These are phyloP conservation scores for Sisymbrium irio DNA, from an alignment of 345 rosid genomes.

Conservation along the genomic window DNA sequence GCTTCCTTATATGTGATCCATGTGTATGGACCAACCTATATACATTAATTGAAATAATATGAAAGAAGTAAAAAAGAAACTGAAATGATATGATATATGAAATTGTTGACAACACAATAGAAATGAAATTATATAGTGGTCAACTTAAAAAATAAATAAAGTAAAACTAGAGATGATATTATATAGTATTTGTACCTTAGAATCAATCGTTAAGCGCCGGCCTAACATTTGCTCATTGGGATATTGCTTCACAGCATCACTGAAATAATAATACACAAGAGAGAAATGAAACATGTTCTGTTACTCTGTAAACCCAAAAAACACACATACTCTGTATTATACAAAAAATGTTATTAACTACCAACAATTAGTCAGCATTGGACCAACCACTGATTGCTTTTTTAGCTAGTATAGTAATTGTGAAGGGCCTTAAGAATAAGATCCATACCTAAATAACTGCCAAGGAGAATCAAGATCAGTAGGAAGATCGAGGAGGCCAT, in stretches of 20 bases:
- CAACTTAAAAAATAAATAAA: not conserved
- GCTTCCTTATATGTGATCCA: constrained; percentile 85
- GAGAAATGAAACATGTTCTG: not conserved
- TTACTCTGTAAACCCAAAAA: not conserved
- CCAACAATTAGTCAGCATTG: not conserved
- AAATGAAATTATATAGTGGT: not conserved
- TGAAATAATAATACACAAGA: constrained; percentile 24
- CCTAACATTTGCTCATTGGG: constrained; percentile 73
- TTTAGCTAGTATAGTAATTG: not conserved
- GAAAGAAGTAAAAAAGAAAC: not conserved
- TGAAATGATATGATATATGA: too few species aligned
- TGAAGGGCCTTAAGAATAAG: not conserved
- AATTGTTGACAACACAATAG: not conserved
- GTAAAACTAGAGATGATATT: not conserved
- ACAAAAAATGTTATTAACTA: not conserved
- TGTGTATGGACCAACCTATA: constrained; percentile 68
- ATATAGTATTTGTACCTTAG: constrained; percentile 48
- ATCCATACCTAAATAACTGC: constrained; percentile 71
- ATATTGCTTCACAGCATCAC: constrained; percentile 49
- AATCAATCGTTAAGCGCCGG: constrained; percentile 54
- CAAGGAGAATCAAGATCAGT: constrained; percentile 69
- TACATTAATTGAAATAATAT: not conserved
- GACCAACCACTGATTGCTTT: not conserved
- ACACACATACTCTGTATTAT: not conserved
- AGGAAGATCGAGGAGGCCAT: constrained; percentile 68